Evolutionary conservation across 352 stramenopile genomes (phyloP).

Genomic region (Phytophthora agathidicida): DNA sequence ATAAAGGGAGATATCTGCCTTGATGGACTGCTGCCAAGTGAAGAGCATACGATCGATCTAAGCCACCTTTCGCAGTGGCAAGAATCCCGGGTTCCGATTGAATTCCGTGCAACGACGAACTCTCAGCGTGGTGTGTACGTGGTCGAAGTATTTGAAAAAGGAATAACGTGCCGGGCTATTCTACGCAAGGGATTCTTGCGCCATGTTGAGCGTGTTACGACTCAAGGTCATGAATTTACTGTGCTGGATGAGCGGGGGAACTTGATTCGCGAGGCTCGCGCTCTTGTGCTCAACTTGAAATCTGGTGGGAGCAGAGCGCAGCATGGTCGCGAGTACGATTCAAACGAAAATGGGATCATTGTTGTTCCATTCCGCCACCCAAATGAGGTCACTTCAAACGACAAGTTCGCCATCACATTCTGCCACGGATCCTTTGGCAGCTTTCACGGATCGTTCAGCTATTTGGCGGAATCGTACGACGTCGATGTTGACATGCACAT

Average conservation of each 20-base stretch:
- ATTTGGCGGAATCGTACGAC: slow-evolving; percentile 40
- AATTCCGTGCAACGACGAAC: slow-evolving; percentile 23
- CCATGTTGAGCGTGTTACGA: slow-evolving; percentile 50
- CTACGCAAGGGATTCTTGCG: slow-evolving; percentile 63
- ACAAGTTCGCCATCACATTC: slow-evolving; percentile 54
- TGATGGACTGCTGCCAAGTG: slow-evolving; percentile 61
- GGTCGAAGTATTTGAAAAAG: slow-evolving; percentile 66
- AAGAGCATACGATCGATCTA: slow-evolving; percentile 57
- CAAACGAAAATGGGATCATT: slow-evolving; percentile 39
- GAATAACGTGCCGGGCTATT: slow-evolving; percentile 59
- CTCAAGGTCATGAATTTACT: slow-evolving; percentile 52
- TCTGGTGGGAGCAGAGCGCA: slow-evolving; percentile 40
- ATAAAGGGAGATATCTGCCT: slow-evolving; percentile 59
- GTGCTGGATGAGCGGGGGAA: slow-evolving; percentile 57
- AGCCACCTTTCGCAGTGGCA: slow-evolving; percentile 54
- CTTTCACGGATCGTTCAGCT: slow-evolving; percentile 47
- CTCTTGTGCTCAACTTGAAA: slow-evolving; percentile 51
- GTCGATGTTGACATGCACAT: slow-evolving; percentile 52
- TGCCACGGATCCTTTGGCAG: slow-evolving; percentile 46
- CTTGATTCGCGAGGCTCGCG: slow-evolving; percentile 36
- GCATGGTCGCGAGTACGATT: slow-evolving; percentile 32
- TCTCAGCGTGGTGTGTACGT: slow-evolving; percentile 57
- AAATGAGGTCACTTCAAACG: slow-evolving; percentile 13
- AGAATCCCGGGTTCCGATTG: slow-evolving; percentile 42
- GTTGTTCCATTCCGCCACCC: slow-evolving; percentile 53